Evolutionary conservation across 768 basidiomycete genomes (phyloP), one percentile per base, ranked within the genome.

Genomic region (Pleurotus cornucopiae): DNA sequence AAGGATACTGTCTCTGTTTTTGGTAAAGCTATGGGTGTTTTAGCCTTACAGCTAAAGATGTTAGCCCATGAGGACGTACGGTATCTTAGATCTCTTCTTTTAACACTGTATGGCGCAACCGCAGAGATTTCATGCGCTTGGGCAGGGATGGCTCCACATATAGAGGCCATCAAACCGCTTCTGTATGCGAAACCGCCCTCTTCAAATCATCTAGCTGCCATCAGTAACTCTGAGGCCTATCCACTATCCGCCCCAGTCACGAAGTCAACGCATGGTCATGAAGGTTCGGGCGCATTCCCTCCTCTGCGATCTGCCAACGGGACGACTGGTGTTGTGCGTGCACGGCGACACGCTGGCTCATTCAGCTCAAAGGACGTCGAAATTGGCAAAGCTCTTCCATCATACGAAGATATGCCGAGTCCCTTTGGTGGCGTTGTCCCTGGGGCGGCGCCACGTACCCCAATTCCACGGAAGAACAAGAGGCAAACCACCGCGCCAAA

Each of bases 301-400:
- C 62, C 26, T 46, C 61, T 43, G 51, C 67, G 62, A 18, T 66
- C 56, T 59, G 57, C 59, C 21, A 67, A 63, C 45, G 47, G 38
- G 7, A 56, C 49, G 40, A 61, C 55, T 56, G 78, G 70, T 55
- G 77, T 79, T 58, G 70, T 69, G 21, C 83, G 84, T 23, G 79
- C 83, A 20, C 78, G 94, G 44, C 79, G 94, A 38, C 90, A 96
- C 67, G 94, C 91, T 4, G 94, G 94, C n/a, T 96, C 94, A 3
- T 98, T 96, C 73, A 96, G 94, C 59, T 85, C 80, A 21, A 89
- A 92, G 65, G 94, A 97, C 66, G 89, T 96, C 5, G 88, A 96
- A 66, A 85, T 91, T 49, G 94, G 94, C 40, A 91, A 86, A 69
- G 76, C 82, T 54, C 67, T 91, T 49, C 88, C 90, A 6, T 86